A percentile compares a stretch with the other conserved stretches of the same genome.
These are phyloP conservation scores for Sphagnum contortum DNA, from an alignment of 225 moss, liverwort and hornwort species.

Conservation along the genomic window DNA sequence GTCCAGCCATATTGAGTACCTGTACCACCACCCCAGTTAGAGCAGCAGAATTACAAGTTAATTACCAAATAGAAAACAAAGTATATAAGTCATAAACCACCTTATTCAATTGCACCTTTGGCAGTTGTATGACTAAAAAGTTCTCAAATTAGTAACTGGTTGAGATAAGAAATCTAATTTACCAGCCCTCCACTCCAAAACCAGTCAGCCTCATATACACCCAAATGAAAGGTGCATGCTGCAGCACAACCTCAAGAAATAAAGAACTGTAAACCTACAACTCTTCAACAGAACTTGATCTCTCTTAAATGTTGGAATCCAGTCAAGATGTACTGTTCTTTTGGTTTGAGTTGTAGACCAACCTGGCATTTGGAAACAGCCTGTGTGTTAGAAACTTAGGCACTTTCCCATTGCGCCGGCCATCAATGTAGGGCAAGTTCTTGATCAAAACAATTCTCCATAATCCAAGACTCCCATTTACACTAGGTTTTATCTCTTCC, in stretches of 20 bases:
- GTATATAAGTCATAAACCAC: not conserved
- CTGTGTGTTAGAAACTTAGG: slow-evolving; percentile 91
- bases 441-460: slow-evolving; percentile 77
- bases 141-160: too few species aligned
- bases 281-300: too few species aligned
- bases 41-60: not conserved
- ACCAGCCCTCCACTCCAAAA: too few species aligned
- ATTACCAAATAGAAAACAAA: not conserved
- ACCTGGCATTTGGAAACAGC: slow-evolving; percentile 89
- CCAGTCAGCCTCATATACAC: too few species aligned
- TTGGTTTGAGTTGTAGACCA: not conserved
- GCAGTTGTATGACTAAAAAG: too few species aligned
- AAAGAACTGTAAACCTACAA: too few species aligned
- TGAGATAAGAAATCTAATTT: too few species aligned
- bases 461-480: slow-evolving; percentile 60
- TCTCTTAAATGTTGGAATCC: too few species aligned
- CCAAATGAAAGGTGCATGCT: too few species aligned
- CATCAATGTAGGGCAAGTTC: slow-evolving; percentile 68
- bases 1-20: slow-evolving; percentile 94
- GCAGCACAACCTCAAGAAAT: too few species aligned
- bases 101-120: too few species aligned
- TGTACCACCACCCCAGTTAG: slow-evolving; percentile 7
- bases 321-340: too few species aligned
- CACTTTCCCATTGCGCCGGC: slow-evolving; percentile 86
- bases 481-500: slow-evolving; percentile 38